Evolutionary conservation across 768 basidiomycete genomes (phyloP), one percentile per base, ranked within the genome.

Genomic region (Kwoniella dendrophila): DNA sequence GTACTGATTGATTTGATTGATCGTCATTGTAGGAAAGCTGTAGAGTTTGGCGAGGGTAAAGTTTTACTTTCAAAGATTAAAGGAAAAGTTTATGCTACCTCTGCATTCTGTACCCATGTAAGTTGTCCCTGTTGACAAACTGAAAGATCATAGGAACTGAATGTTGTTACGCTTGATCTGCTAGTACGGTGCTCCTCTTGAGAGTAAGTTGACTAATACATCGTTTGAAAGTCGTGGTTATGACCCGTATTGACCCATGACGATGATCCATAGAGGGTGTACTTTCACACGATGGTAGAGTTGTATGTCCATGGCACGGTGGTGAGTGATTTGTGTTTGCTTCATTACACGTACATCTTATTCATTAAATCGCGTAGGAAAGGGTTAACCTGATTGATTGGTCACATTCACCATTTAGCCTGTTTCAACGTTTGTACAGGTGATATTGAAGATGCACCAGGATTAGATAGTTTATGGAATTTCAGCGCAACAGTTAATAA

Each of bases 301-400:
- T 94, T 20, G 85, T 89, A 50, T 94, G 92, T 70, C 89, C 90
- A 11, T 92, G 90, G 91, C 90, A 92, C 72, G 90, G 90, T 83
- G 89, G 89, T 88, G 71, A 49, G 79, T 70, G 34, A n/a, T n/a
- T n/a, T n/a, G n/a, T n/a, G n/a, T n/a, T n/a, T n/a, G n/a, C n/a
- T n/a, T n/a, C n/a, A n/a, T n/a, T n/a, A n/a, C n/a, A n/a, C n/a
- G n/a, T n/a, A n/a, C n/a, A n/a, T n/a, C n/a, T n/a, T n/a, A n/a
- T n/a, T n/a, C n/a, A n/a, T n/a, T n/a, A n/a, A n/a, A n/a, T n/a
- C n/a, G n/a, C n/a, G n/a, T n/a, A n/a, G n/a, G n/a, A n/a, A n/a
- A n/a, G n/a, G n/a, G 8, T 8, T 26, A 18, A 38, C 16, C 32
- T 41, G 40, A 38, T 69, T 14, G 38, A 20, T 8, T 52, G n/a